Base-by-base conservation (phyloP, 177 flowering plant species). In the Vitis hybrid region DNA sequence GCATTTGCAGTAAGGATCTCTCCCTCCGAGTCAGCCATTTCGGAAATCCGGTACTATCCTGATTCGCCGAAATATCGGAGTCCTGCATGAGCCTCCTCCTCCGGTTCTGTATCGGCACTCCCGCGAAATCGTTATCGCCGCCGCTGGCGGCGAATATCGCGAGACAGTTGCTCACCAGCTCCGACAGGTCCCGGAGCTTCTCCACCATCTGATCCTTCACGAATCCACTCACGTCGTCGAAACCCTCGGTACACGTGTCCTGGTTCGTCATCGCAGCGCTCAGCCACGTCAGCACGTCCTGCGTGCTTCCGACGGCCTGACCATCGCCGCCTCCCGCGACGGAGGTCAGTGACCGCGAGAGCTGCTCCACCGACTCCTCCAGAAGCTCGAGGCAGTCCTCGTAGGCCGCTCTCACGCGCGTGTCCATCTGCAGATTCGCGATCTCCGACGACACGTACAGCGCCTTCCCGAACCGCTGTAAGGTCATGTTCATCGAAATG, bases 271-370 rank as follows among this genome's bases (percentile, higher is more conserved):
- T 70, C 3, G 98, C 93, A 2, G 96, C 85, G 80, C 93, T 90
- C 51, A 93, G 87, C 99, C 99, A 96, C 61, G 97, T 96, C 85
- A 82, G 5, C 71, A 94, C 94, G 77, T 96, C 98, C 49, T 80
- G 72, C 1, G 75, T 64, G 12, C 87, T 74, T 13, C 82, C 86
- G 19, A 14, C 53, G 60, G 70, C 53, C 16, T 55, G 48, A 0
- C 22, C 18, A 2, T 13, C 49, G 2, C 31, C 29, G 22, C 26
- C 64, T 50, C 64, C 69, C 7, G 76, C 65, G 56, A 86, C 82
- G 67, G 89, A 67, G 76, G 11, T 2, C 18, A 95, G 82, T 0
- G 99, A 84, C 5, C 79, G 77, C 1, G 85, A 33, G 72, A 95
- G 87, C 9, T 84, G 88, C 66, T 91, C 87, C 12, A 89, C 72